Conservation (phyloP, 1,284 basidiomycete species). For the Ganoderma resinaceum region DNA sequence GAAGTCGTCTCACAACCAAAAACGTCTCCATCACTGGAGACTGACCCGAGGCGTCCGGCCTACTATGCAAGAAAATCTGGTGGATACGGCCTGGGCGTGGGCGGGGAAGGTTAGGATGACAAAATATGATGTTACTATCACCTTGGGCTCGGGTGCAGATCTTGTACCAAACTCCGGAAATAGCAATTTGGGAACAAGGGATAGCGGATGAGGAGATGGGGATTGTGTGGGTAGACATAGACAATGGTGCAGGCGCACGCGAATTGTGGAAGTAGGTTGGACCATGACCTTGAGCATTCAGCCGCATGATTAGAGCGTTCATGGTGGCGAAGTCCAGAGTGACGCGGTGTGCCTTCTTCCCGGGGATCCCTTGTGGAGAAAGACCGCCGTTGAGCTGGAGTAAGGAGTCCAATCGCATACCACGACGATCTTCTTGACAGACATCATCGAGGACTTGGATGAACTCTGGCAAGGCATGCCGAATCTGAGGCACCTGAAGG, state of each 20-base stretch:
- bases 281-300: not conserved
- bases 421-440: not conserved
- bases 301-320: not conserved
- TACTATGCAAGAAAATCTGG: not conserved
- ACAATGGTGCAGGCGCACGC: accelerated
- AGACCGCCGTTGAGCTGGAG: not conserved
- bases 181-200: not conserved
- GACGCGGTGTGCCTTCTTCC: not conserved
- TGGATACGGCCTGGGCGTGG: too few species aligned
- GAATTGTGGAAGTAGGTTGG: not conserved
- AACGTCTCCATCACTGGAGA: not conserved
- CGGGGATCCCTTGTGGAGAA: not conserved
- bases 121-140: not conserved
- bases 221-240: too few species aligned
- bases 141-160: not conserved
- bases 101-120: not conserved
- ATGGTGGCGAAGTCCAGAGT: not conserved
- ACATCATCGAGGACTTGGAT: not conserved
- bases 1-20: not conserved
- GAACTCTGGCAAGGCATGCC: not conserved
- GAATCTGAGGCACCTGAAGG: not conserved
- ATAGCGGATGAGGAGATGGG: not conserved
- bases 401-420: not conserved
- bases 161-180: not conserved
- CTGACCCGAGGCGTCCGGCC: too few species aligned